phyloP scores from a whole-genome alignment of 1,284 basidiomycete genomes.

The Tremellales sp. region DNA sequence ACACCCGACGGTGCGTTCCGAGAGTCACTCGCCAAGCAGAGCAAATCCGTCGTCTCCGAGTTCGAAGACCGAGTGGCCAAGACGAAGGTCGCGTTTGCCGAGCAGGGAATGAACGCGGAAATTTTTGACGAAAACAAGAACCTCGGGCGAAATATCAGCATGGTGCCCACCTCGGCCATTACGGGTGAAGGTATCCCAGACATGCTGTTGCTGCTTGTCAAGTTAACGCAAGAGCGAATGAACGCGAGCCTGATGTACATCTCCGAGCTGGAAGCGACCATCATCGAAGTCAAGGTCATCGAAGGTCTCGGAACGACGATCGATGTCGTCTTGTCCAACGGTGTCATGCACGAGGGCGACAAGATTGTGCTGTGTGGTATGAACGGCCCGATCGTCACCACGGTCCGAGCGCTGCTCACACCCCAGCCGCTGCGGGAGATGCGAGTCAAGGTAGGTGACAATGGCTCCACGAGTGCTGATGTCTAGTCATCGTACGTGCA shows the following conservation, averaged over 20 bases:
- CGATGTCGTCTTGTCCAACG: constrained; percentile 95
- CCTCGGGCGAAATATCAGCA: constrained; percentile 87
- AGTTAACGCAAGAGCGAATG: constrained; percentile 98
- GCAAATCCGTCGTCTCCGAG: constrained; percentile 75
- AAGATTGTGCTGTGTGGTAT: constrained; percentile 95
- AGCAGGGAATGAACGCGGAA: constrained; percentile 93
- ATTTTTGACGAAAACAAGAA: constrained; percentile 98
- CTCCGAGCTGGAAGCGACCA: constrained; percentile 97
- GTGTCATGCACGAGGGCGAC: constrained; percentile 87
- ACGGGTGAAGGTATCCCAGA: constrained; percentile 99
- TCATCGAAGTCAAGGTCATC: constrained; percentile 98
- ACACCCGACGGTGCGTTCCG: constrained; percentile 90
- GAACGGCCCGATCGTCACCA: constrained; percentile 96
- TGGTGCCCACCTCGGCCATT: constrained; percentile 96
- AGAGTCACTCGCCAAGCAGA: constrained; percentile 85
- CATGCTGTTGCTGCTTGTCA: constrained; percentile 97
- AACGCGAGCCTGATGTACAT: constrained; percentile 97
- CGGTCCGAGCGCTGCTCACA: constrained; percentile 88
- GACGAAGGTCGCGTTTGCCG: constrained; percentile 89
- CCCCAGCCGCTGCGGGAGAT: constrained; percentile 95
- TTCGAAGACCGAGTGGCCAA: constrained; percentile 86
- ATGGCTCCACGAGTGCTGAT: background rate
- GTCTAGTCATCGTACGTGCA: constrained; percentile 89
- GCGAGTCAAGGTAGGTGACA: constrained; percentile 73
- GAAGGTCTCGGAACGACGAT: constrained; percentile 98